Evolutionary conservation across 2,329 filamentous ascomycete genomes (phyloP).

Genomic region (Taxawa tesnikishii): DNA sequence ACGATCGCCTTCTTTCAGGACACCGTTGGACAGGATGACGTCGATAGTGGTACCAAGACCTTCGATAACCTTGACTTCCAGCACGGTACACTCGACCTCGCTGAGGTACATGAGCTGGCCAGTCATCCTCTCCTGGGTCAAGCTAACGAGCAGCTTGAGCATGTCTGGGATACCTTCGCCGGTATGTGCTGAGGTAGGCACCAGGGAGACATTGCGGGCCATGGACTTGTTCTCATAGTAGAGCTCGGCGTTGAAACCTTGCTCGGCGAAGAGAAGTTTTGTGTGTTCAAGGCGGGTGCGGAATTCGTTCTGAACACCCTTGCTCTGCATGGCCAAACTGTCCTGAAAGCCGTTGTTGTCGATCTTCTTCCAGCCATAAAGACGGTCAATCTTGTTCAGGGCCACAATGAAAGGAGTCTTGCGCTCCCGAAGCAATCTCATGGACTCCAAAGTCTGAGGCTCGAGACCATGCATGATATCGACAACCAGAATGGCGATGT

Average conservation of each 20-base stretch:
- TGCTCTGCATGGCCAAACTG: constrained; percentile 78
- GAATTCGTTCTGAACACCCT: constrained; percentile 90
- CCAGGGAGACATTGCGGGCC: constrained; percentile 86
- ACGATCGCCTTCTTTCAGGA: constrained; percentile 84
- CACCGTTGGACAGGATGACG: constrained; percentile 91
- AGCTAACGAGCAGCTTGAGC: constrained; percentile 83
- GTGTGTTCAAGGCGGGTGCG: constrained; percentile 78
- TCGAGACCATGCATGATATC: constrained; percentile 99
- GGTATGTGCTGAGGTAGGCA: constrained; percentile 95
- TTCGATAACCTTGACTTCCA: constrained; percentile 98
- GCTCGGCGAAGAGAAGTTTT: constrained; percentile 87
- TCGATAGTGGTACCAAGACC: constrained; percentile 98
- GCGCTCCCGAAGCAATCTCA: constrained; percentile 81
- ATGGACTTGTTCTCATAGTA: constrained; percentile 98
- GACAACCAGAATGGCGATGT: constrained; percentile 97
- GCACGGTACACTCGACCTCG: constrained; percentile 92
- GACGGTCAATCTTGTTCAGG: constrained; percentile 98
- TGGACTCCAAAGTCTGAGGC: constrained; percentile 93
- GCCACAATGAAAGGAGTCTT: constrained; percentile 98
- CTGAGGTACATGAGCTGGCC: constrained; percentile 96
- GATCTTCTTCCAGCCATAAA: constrained; percentile 97
- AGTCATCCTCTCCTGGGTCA: constrained; percentile 96
- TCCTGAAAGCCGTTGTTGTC: constrained; percentile 98
- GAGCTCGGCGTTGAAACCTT: constrained; percentile 94
- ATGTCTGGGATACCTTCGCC: constrained; percentile 98